Evolutionary conservation across 805 yeast genomes (phyloP), one percentile per base, ranked within the genome.

Genomic region (Tanozyma kutaoensis): DNA sequence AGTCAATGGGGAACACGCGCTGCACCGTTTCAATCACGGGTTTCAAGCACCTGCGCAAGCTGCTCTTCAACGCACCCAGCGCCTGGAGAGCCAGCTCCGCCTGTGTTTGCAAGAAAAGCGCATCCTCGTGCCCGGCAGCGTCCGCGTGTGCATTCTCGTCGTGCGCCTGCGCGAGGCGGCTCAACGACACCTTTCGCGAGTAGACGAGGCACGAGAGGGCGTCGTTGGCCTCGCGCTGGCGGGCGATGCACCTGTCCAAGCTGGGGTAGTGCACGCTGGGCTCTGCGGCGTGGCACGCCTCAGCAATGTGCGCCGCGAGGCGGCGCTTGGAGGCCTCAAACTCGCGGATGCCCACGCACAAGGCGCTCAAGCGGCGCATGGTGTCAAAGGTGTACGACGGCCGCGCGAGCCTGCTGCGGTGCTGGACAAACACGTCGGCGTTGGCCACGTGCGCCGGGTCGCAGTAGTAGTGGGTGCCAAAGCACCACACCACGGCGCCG

Each of bases 1-100:
- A 6, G 38, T 27, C 47, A n/a, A 58, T 53, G 8, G 42, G 38
- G 16, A 53, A 34, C 4, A 49, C 41, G 20, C 48, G 48, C 24
- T 29, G 36, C 10, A 57, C n/a, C n/a, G n/a, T n/a, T n/a, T n/a
- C n/a, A n/a, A n/a, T n/a, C n/a, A n/a, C n/a, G n/a, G n/a, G n/a
- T n/a, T n/a, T n/a, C n/a, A n/a, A n/a, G n/a, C n/a, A n/a, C n/a
- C n/a, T n/a, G n/a, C n/a, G n/a, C n/a, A n/a, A n/a, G n/a, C n/a
- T n/a, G n/a, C n/a, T n/a, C n/a, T n/a, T n/a, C n/a, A n/a, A n/a
- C n/a, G n/a, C n/a, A n/a, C n/a, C n/a, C n/a, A n/a, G n/a, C n/a
- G n/a, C n/a, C n/a, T n/a, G n/a, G n/a, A n/a, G n/a, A n/a, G n/a
- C n/a, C n/a, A n/a, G n/a, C n/a, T n/a, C n/a, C n/a, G n/a, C n/a